A percentile compares a stretch with the other conserved stretches of the same genome.
Conservation (phyloP, 371 early-diverging fungal genomes). For the Basidiobolus meristosporus region DNA sequence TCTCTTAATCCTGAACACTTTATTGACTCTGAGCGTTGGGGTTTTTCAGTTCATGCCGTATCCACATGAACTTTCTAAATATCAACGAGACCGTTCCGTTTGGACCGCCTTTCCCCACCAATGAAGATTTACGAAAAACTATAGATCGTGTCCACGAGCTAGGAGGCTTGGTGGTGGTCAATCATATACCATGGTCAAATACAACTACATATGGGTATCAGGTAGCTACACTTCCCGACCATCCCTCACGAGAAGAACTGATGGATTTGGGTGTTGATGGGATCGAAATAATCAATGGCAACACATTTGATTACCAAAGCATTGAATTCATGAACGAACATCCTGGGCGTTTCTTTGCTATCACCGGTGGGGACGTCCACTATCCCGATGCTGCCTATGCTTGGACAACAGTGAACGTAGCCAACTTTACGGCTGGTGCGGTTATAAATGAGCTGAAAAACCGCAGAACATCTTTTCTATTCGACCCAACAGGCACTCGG, state of each 20-base stretch:
- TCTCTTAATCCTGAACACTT: neutral
- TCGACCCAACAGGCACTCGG: slow-evolving; percentile 48
- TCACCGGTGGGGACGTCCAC: slow-evolving; percentile 53
- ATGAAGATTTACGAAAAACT: slow-evolving; percentile 32
- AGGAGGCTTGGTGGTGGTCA: slow-evolving; percentile 53
- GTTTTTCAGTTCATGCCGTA: slow-evolving; percentile 45
- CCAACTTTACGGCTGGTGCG: slow-evolving; percentile 14
- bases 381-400: slow-evolving; percentile 31
- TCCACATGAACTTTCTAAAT: slow-evolving; percentile 62
- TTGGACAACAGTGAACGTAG: slow-evolving; percentile 42
- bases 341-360: slow-evolving; percentile 10
- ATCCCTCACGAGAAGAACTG: slow-evolving; percentile 35
- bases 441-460: slow-evolving; percentile 37
- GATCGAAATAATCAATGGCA: slow-evolving; percentile 40
- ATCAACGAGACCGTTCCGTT: slow-evolving; percentile 39
- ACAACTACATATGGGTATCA: slow-evolving; percentile 33
- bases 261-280: slow-evolving; percentile 8
- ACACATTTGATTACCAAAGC: slow-evolving; percentile 32
- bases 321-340: slow-evolving; percentile 21
- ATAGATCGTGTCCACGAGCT: slow-evolving; percentile 36
- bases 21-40: neutral
- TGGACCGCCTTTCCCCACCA: slow-evolving; percentile 32
- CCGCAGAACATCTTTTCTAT: slow-evolving; percentile 38
- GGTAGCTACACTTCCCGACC: slow-evolving; percentile 31
- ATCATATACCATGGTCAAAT: slow-evolving; percentile 68